Base-by-base conservation (phyloP, 257 asterid species). In the Lavandula angustifolia region DNA sequence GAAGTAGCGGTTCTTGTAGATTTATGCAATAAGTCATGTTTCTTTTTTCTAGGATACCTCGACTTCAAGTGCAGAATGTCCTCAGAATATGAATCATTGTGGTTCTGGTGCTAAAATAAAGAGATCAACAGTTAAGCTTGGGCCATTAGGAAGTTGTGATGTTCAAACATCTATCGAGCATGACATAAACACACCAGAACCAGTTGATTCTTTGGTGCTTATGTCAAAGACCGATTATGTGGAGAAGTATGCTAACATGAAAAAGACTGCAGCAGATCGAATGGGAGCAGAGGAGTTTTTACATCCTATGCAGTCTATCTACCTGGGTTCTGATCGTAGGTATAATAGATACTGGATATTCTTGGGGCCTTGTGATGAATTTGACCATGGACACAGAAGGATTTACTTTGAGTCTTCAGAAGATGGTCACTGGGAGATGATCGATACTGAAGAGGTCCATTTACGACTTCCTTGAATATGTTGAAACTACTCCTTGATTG, bases 321-420 rank as follows among this genome's bases (percentile, higher is more conserved):
- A 76, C 74, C 82, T 94, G 60, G 99, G 99, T 54, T 88, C 98
- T 49, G 99, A 94, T 79, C 96, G 98, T 66, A 86, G 99, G 82
- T 94, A 90, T 80, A 94, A 94, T 73, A 85, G 91, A 80, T 94
- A 94, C 80, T 94, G 99, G 99, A 77, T 94, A 57, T 88, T 94
- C 80, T 80, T 94, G 86, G 99, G 99, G 46, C 99, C 99, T 75
- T 94, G 99, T 77, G 79, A 82, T 79, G 95, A 82, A 60, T 65
- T 54, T 60, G 99, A 94, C 82, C 95, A 96, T 62, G 99, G 99
- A 40, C 99, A 94, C 76, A 83, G 85, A 81, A 84, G 98, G 75
- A 84, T 94, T 73, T 94, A 94, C 83, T 94, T 94, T 64, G 99
- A 94, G 76, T 90, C 96, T 69, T 94, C 99, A 6, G 99, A 94